phyloP scores from a whole-genome alignment of 768 basidiomycete genomes.

The Xerocomellus amylosporus region DNA sequence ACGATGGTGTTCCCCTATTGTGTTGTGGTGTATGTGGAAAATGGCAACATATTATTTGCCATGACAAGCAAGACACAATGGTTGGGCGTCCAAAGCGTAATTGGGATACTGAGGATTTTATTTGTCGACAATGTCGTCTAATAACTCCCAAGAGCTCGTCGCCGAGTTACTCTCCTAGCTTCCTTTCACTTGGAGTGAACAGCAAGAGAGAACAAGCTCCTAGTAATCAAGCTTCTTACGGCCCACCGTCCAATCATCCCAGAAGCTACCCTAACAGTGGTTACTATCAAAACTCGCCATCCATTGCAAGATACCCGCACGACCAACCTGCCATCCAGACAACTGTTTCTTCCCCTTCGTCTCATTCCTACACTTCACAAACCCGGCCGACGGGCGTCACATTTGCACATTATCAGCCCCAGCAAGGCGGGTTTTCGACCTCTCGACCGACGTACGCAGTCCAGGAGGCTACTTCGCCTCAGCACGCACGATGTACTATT shows the following conservation, averaged over 20 bases:
- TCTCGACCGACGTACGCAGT: conserved; percentile 30
- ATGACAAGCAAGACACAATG: conserved; percentile 65
- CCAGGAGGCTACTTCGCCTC: conserved; percentile 19
- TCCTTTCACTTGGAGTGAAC: conserved; percentile 8
- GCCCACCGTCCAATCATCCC: conserved; percentile 12
- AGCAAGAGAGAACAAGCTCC: conserved; percentile 11
- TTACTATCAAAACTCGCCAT: conserved; percentile 15
- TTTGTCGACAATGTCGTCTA: conserved; percentile 58
- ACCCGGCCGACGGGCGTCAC: conserved; percentile 29
- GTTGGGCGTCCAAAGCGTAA: conserved; percentile 68
- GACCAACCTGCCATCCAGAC: conserved; percentile 21
- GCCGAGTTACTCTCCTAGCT: not conserved
- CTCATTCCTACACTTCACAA: conserved; percentile 20
- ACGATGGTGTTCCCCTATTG: conserved; percentile 75
- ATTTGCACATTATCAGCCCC: conserved; percentile 39
- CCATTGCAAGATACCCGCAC: conserved; percentile 23
- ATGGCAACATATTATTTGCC: conserved; percentile 91
- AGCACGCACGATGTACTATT: conserved; percentile 16
- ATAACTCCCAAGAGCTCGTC: conserved; percentile 11
- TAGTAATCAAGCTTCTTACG: conserved; percentile 12
- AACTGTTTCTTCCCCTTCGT: conserved; percentile 11
- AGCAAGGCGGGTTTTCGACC: conserved; percentile 37
- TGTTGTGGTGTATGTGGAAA: conserved; percentile 78
- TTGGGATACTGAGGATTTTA: conserved; percentile 85
- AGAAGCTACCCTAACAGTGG: conserved; percentile 15